Conservation (phyloP, 2,329 filamentous ascomycete species). For the Scolecobasidium constrictum region DNA sequence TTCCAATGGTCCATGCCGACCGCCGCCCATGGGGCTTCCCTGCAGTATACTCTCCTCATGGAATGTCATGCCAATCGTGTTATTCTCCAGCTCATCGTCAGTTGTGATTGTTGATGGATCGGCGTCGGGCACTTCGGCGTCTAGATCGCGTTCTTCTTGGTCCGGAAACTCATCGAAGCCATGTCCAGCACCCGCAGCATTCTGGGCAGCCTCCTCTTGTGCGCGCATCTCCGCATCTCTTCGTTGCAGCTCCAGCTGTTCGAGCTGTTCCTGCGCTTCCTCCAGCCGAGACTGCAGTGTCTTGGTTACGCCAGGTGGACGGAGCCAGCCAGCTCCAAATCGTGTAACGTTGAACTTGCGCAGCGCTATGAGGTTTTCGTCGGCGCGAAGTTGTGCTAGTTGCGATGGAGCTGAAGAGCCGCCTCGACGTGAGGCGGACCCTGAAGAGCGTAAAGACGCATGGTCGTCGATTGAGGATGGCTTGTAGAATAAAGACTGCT, state of each 20-base stretch:
- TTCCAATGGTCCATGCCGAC: conserved; percentile 1
- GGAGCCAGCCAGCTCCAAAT: conserved; percentile 84
- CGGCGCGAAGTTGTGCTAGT: conserved; percentile 58
- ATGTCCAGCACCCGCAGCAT: conserved; percentile 23
- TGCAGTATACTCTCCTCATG: conserved; percentile 38
- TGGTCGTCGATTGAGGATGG: neutral
- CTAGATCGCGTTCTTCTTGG: conserved; percentile 26
- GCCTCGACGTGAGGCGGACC: conserved; percentile 31
- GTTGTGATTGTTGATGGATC: no score
- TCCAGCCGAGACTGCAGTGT: conserved; percentile 84
- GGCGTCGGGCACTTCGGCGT: conserved; percentile 30
- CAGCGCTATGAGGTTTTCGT: conserved; percentile 66
- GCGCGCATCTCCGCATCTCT: conserved; percentile 62
- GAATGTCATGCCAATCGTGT: conserved; percentile 27
- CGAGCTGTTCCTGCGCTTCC: conserved; percentile 74
- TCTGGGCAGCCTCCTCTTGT: conserved; percentile 47
- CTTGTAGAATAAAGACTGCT: neutral
- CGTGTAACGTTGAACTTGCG: conserved; percentile 74
- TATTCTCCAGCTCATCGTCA: conserved; percentile 38
- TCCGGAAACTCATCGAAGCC: conserved; percentile 29
- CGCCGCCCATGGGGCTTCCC: conserved; percentile 25
- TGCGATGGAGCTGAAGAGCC: conserved; percentile 51
- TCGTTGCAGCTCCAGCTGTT: conserved; percentile 65
- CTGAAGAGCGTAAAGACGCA: conserved; percentile 11
- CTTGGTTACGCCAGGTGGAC: conserved; percentile 77